Conservation (phyloP, 1,139 yeast species). For the Yamadazyma sp. region DNA sequence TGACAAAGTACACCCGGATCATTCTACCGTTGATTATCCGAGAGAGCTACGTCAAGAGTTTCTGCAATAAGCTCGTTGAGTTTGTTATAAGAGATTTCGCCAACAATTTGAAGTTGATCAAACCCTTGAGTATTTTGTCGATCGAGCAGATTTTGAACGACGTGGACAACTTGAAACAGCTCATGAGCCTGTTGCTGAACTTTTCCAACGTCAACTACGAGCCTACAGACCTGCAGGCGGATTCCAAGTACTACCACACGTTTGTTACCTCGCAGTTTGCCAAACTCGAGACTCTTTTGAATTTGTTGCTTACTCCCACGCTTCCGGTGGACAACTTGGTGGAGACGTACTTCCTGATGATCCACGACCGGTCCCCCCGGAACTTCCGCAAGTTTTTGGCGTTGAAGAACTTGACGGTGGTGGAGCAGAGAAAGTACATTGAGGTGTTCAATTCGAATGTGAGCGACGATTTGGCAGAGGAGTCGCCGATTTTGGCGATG, state of each 20-base stretch:
- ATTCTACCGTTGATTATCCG: slow-evolving; percentile 65
- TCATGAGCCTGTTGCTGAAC: slow-evolving; percentile 54
- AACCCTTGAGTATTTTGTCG: slow-evolving; percentile 66
- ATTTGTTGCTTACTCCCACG: slow-evolving; percentile 61
- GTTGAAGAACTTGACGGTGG: slow-evolving; percentile 49
- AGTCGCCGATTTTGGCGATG: slow-evolving; percentile 17
- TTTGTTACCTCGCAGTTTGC: slow-evolving; percentile 50
- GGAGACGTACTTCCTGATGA: slow-evolving; percentile 61
- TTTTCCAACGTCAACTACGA: slow-evolving; percentile 35
- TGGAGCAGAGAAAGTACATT: slow-evolving; percentile 51
- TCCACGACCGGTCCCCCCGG: slow-evolving; percentile 61
- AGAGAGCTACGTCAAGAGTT: slow-evolving; percentile 68
- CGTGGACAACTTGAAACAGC: slow-evolving; percentile 58
- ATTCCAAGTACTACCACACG: slow-evolving; percentile 33
- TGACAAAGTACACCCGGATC: slow-evolving; percentile 45
- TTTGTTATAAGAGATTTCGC: slow-evolving; percentile 57
- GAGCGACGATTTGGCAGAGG: slow-evolving; percentile 28
- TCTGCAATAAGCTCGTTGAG: slow-evolving; percentile 78
- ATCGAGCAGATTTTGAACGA: slow-evolving; percentile 85
- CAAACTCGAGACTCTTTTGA: slow-evolving; percentile 62
- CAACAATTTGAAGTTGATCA: slow-evolving; percentile 54
- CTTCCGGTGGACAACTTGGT: slow-evolving; percentile 66
- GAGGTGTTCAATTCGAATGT: slow-evolving; percentile 64
- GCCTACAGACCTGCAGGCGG: slow-evolving; percentile 6
- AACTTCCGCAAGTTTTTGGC: slow-evolving; percentile 67